Evolutionary conservation across 805 yeast genomes (phyloP), one percentile per base, ranked within the genome.

Genomic region (Naumovozyma baii): DNA sequence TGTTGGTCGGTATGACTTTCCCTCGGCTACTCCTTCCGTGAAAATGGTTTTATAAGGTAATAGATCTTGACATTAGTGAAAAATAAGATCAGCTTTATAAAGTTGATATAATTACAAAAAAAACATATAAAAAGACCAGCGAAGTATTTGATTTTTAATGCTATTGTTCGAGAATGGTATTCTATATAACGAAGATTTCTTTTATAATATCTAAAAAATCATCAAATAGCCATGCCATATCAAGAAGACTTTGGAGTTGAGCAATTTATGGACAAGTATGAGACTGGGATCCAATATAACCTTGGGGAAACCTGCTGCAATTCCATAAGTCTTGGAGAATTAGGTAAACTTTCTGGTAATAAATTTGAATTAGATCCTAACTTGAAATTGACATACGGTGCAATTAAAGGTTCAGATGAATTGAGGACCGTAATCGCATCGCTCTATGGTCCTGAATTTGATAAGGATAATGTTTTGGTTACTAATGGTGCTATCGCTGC

Each of bases 401-500:
- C 64, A 40, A 74, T 74, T 34, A 53, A 54, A 15, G 78, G 79
- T 1, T 64, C 73, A 5, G 59, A 61, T 2, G 61, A 55, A 19
- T 54, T 74, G 40, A 59, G 69, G 37, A 9, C 34, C 4, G 51
- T 55, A 3, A 63, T 73, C 32, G 62, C 70, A 9, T 41, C 52
- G 1, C 35, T 72, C 12, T 68, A 71, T 45, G 61, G 52, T 10
- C 44, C 43, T 2, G 40, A 41, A 12, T 43, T 57, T 12, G 45
- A 49, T 12, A 44, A 44, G 1, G 69, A 68, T 2, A 53, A 73
- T 40, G 66, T 74, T 18, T 62, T 73, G 16, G 52, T 72, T 20
- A 70, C 76, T 18, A 71, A 72, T 48, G 79, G 79, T 18, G 77
- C 76, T 3, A 74, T 74, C 53, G 78, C 72, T 5, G 78, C 72